Percentiles rank a stretch among this genome's conserved stretches.
phyloP scores from a whole-genome alignment of 805 yeast genomes.

The Wickerhamiella parazyma region DNA sequence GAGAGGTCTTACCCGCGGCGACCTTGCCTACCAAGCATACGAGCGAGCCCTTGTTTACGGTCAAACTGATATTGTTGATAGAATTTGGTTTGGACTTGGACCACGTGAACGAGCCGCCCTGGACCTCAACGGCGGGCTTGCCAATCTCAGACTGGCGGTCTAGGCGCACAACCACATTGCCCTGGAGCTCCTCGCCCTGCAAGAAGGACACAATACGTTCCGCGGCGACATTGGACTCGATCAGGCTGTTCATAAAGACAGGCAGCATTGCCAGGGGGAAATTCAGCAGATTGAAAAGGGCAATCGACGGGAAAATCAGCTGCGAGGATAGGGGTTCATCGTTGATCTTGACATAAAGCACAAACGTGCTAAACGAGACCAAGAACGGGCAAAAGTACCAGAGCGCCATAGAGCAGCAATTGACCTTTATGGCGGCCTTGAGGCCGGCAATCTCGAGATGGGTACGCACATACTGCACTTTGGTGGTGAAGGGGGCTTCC shows the following conservation, averaged over 20 bases:
- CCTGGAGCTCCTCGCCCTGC: conserved; percentile 59
- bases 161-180: conserved; percentile 48
- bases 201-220: conserved; percentile 58
- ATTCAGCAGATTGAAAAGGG: conserved; percentile 57
- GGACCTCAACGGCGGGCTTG: conserved; percentile 37
- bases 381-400: conserved; percentile 81
- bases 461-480: conserved; percentile 70
- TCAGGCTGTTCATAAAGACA: conserved; percentile 67
- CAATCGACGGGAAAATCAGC: conserved; percentile 55
- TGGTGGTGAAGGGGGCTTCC: conserved; percentile 75
- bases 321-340: conserved; percentile 70
- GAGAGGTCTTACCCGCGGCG: conserved; percentile 79
- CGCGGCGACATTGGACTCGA: conserved; percentile 60
- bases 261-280: conserved; percentile 93
- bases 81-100: conserved; percentile 54
- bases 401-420: conserved; percentile 75
- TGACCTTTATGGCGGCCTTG: conserved; percentile 59
- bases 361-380: conserved; percentile 84
- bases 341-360: conserved; percentile 50
- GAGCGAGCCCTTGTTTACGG: conserved; percentile 64
- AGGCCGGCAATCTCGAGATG: conserved; percentile 70
- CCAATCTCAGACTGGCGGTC: conserved; percentile 56
- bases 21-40: conserved; percentile 83
- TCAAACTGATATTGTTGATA: conserved; percentile 50
- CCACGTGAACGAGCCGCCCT: conserved; percentile 30